Evolutionary conservation across 129 eudicot species (phyloP), one percentile per base, ranked within the genome.

Genomic region (Dittrichia graveolens): DNA sequence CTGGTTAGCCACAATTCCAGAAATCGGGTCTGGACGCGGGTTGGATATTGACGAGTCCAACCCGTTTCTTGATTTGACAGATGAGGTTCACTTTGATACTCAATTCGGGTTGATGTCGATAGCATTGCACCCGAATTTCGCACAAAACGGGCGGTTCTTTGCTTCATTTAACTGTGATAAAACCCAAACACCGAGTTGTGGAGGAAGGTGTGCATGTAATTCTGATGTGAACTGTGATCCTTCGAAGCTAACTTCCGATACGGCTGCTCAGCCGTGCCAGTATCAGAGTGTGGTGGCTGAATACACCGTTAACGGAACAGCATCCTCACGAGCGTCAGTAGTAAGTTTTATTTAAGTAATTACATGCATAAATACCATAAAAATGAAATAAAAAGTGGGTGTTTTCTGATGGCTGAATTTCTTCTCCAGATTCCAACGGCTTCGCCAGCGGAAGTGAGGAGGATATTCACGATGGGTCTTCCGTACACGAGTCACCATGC

Each of bases 201-300:
- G 79, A 0, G 98, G 98, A 38, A 84, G 96, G 65, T 92, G 98
- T 76, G 81, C 96, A 3, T 89, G 96, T 69, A 92, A 92, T 57
- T 92, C 96, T 7, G 98, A 89, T 12, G 95, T 89, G 61, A 58
- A 87, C 5, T 92, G 96, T 80, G 98, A 92, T 66, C 98, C 98
- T 18, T 83, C 96, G 8, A 77, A 81, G 78, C 54, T 92, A n/a
- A 57, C 44, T 8, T 18, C 81, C 0, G 91, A 87, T 69, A 75
- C 68, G 18, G 84, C 90, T 19, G 85, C 96, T 39, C 78, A 72
- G 50, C 98, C 96, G 7, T 92, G 98, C 72, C 96, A 89, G 60
- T 87, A 77, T 77, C 94, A 87, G 56, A 82, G 74, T 46, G 98
- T 92, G 42, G 65, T 92, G 49, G 94, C 98, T 0, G 98, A 92